Evolutionary conservation across 805 yeast species (phyloP).

Genomic region (Cephaloascus albidus): DNA sequence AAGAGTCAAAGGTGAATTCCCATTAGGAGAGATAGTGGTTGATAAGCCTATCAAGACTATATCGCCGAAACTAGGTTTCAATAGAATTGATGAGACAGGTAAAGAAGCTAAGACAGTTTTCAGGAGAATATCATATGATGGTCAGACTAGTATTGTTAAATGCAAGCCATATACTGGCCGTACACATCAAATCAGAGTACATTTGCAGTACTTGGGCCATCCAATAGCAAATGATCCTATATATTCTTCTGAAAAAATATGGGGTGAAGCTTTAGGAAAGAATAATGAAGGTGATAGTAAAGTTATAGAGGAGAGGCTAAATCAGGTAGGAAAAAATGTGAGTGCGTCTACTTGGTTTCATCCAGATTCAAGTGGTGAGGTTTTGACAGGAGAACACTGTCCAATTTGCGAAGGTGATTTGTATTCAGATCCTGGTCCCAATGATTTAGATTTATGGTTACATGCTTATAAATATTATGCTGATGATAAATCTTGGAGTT

Average conservation of each 20-base stretch:
- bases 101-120: slow-evolving; percentile 73
- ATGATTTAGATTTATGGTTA: slow-evolving; percentile 81
- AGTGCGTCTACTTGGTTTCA: slow-evolving; percentile 63
- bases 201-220: slow-evolving; percentile 77
- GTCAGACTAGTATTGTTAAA: slow-evolving; percentile 59
- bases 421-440: slow-evolving; percentile 82
- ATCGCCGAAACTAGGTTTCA: slow-evolving; percentile 67
- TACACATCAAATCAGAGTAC: slow-evolving; percentile 93
- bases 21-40: slow-evolving; percentile 42
- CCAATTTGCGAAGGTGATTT: slow-evolving; percentile 57
- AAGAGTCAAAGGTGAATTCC: slow-evolving; percentile 80
- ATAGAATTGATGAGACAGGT: slow-evolving; percentile 47
- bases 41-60: slow-evolving; percentile 62
- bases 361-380: slow-evolving; percentile 57
- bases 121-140: slow-evolving; percentile 58
- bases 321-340: slow-evolving; percentile 60
- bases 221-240: slow-evolving; percentile 78
- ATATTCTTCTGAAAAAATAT: slow-evolving; percentile 9
- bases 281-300: slow-evolving; percentile 32
- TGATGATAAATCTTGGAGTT: slow-evolving; percentile 52
- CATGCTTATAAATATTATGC: slow-evolving; percentile 83
- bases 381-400: slow-evolving; percentile 50
- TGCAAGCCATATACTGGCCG: slow-evolving; percentile 89
- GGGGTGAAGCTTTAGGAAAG: slow-evolving; percentile 1
- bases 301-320: slow-evolving; percentile 38